Conservation (phyloP, 1,284 basidiomycete genomes). For the Sporisorium exsertum region DNA sequence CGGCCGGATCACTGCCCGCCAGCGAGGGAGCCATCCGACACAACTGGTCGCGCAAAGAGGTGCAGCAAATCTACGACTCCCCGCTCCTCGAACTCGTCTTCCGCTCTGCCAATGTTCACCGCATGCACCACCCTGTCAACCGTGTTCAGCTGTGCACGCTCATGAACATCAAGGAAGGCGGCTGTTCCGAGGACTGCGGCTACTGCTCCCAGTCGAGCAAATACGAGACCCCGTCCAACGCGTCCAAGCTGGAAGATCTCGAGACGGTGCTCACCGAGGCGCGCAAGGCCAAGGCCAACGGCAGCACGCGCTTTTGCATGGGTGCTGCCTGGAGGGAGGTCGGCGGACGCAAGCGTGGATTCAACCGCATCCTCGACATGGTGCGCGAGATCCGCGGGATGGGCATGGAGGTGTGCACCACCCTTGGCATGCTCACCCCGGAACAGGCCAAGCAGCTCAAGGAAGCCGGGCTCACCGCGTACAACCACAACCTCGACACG, state of each 20-base stretch:
- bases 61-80: constrained; percentile 64
- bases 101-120: constrained; percentile 76
- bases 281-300: constrained; percentile 91
- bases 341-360: constrained; percentile 90
- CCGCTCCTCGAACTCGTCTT: constrained; percentile 67
- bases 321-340: constrained; percentile 99
- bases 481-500: constrained; percentile 99
- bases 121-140: constrained; percentile 84
- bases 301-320: constrained; percentile 98
- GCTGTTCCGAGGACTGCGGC: constrained; percentile 96
- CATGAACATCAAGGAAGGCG: constrained; percentile 94
- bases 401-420: constrained; percentile 85
- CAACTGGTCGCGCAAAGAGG: constrained; percentile 62
- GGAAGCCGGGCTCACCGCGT: constrained; percentile 94
- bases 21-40: constrained; percentile 46
- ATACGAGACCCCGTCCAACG: constrained; percentile 88
- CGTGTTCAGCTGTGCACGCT: constrained; percentile 96
- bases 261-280: constrained; percentile 84
- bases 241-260: constrained; percentile 86
- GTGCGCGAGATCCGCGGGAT: constrained; percentile 75
- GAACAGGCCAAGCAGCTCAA: constrained; percentile 89
- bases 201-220: constrained; percentile 97
- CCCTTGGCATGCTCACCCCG: constrained; percentile 92
- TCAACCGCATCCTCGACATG: constrained; percentile 93
- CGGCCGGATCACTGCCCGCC: constrained; percentile 4